Percentiles rank a stretch among this genome's conserved stretches.
phyloP scores from a whole-genome alignment of 2,329 filamentous ascomycete genomes.

The Bipolaris victoriae region DNA sequence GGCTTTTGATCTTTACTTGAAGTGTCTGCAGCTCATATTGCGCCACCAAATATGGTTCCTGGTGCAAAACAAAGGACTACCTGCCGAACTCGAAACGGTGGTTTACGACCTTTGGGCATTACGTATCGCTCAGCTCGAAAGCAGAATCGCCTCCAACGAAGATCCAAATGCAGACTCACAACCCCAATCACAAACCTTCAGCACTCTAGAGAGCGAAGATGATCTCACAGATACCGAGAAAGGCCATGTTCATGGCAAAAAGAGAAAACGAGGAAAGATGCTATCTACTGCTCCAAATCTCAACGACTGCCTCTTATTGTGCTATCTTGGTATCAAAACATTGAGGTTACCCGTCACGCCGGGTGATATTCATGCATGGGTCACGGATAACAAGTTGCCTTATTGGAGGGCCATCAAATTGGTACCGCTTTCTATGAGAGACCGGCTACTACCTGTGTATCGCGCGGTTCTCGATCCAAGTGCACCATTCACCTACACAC shows the following conservation, averaged over 20 bases:
- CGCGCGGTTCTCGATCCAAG: slow-evolving; percentile 63
- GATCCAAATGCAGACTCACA: slow-evolving; percentile 44
- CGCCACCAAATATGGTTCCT: slow-evolving; percentile 81
- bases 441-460: slow-evolving; percentile 67
- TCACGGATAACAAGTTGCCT: slow-evolving; percentile 69
- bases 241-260: slow-evolving; percentile 35
- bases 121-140: slow-evolving; percentile 65
- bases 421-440: slow-evolving; percentile 69
- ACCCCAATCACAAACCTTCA: slow-evolving; percentile 62
- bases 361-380: slow-evolving; percentile 73
- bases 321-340: slow-evolving; percentile 78
- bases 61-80: slow-evolving; percentile 68
- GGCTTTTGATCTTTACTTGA: slow-evolving; percentile 79
- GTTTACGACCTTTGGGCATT: slow-evolving; percentile 87
- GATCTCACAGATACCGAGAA: slow-evolving; percentile 45
- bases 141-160: slow-evolving; percentile 48
- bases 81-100: slow-evolving; percentile 75
- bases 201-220: slow-evolving; percentile 59
- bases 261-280: slow-evolving; percentile 46
- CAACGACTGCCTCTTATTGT: slow-evolving; percentile 76
- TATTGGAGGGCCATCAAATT: slow-evolving; percentile 68
- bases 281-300: slow-evolving; percentile 67
- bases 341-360: slow-evolving; percentile 78
- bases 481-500: slow-evolving; percentile 56
- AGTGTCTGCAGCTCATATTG: slow-evolving; percentile 82